Evolutionary conservation across 2,329 filamentous ascomycete species (phyloP), one percentile per base, ranked within the genome.

Genomic region (Colletotrichum lentis): DNA sequence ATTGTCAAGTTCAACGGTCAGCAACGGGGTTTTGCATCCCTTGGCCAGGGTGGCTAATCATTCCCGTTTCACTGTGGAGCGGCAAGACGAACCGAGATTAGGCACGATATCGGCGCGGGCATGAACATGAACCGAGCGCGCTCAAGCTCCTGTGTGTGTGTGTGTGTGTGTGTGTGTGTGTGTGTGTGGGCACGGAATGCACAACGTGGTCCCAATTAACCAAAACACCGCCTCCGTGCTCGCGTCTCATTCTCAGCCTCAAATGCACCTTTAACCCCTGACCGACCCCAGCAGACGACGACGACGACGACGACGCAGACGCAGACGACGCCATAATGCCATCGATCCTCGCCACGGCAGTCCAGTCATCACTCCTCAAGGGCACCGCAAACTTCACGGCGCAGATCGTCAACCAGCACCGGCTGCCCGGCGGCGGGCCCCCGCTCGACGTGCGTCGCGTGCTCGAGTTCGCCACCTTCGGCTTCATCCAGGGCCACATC

Each of bases 401-500:
- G 41, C 66, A 69, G 50, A 46, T 69, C 24, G 66, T 69, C 62
- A 69, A 69, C 50, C 66, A 69, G 66, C 66, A 66, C 56, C 24
- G 66, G 18, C 62, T 49, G 47, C 22, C 47, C 27, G 44, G 5
- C 43, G 62, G 54, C 49, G 35, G 35, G 43, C 39, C 56, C 22
- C 62, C 66, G 66, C 53, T 70, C 44, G 77, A 79, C 71, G 63
- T 62, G 60, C 77, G 77, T 70, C 77, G 78, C 69, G 74, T 79
- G 22, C 46, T 74, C 39, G 77, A 79, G 71, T 79, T 79, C 60
- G 77, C 76, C 31, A 55, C 77, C 46, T 79, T 78, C 61, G 77
- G 77, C 22, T 73, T 76, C 55, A 47, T 79, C 62, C 75, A 77
- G 20, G 78, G 77, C 1, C 76, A 78, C 70, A 72, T 79, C 70